Base-by-base conservation (phyloP, 495 filamentous ascomycete species). In the Daldinia childiae region DNA sequence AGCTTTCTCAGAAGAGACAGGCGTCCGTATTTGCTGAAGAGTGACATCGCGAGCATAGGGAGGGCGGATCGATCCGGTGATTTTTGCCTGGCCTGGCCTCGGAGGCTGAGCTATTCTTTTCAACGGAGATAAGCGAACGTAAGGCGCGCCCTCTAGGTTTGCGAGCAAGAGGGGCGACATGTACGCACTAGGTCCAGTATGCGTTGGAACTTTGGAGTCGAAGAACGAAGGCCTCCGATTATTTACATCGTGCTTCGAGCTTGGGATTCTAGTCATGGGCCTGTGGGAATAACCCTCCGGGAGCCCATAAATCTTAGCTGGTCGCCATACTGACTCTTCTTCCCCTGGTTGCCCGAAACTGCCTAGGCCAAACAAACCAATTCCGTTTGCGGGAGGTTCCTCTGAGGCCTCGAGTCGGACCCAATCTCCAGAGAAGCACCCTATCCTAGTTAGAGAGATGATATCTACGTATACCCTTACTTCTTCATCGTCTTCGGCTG, bases 381-480 rank as follows among this genome's bases (percentile, higher is more conserved):
- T 82, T 76, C 80, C 87, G 68, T 83, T 84, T 68, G 86, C 79
- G 12, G 87, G 86, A 14, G 91, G 89, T 71, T 92, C 92, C 41
- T 89, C 82, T 14, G 90, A 85, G 1, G 87, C 82, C 80, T 95
- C 92, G 19, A 99, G 82, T 3, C 90, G 87, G n/a, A 98, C 93
- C 95, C 95, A 99, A 75, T 99, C 95, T 14, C 95, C 95, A 0
- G 95, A 97, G 78, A 99, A 99, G 76, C 94, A 98, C 29, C 93
- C 93, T 43, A 98, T 87, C 65, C 92, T 91, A n/a, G 91, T 88
- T 11, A 99, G 81, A 17, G 92, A 90, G 65, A 87, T 91, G 30
- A 94, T 89, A 69, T 95, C 93, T 7, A 98, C 93, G 78, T 94
- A 98, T 17, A 98, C 83, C 43, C 95, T 87, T 3, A 91, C 89